Conservation (phyloP, 768 basidiomycete species). For the Phanerochaete sordida region DNA sequence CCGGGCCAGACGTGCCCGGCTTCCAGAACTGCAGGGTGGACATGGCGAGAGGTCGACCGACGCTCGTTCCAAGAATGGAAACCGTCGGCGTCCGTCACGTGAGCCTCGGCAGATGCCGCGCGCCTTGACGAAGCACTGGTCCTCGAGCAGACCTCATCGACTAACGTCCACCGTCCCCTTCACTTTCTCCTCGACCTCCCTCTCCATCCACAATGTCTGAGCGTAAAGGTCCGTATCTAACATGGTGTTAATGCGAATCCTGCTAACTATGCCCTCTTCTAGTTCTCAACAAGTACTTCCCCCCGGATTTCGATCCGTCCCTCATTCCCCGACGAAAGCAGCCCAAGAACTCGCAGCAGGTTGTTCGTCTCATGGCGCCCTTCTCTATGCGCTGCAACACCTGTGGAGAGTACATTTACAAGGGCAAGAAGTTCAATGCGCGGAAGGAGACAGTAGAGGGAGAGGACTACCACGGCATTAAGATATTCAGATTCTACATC, state of each 20-base stretch:
- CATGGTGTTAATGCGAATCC: neutral
- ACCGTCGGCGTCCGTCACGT: neutral
- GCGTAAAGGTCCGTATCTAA: constrained; percentile 58
- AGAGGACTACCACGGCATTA: constrained; percentile 98
- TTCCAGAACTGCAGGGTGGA: constrained; percentile 78
- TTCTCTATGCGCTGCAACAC: constrained; percentile 98
- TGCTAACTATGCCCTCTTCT: neutral
- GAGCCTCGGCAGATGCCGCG: neutral
- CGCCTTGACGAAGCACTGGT: neutral
- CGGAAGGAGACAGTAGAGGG: constrained; percentile 97
- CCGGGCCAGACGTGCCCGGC: constrained; percentile 80
- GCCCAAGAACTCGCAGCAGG: constrained; percentile 93
- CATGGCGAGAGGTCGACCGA: constrained; percentile 29
- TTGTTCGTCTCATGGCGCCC: constrained; percentile 98
- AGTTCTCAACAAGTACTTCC: constrained; percentile 96
- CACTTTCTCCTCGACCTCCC: neutral
- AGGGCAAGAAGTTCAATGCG: constrained; percentile 99
- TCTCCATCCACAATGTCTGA: constrained; percentile 60
- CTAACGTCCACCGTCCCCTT: neutral
- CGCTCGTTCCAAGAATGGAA: neutral
- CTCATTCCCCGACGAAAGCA: constrained; percentile 90
- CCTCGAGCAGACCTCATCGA: neutral
- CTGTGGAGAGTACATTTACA: constrained; percentile 98
- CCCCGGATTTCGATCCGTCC: constrained; percentile 97
- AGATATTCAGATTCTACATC: constrained; percentile 91